Evolutionary conservation across 2,329 filamentous ascomycete genomes (phyloP), one percentile per base, ranked within the genome.

Genomic region (Colletotrichum tofieldiae): DNA sequence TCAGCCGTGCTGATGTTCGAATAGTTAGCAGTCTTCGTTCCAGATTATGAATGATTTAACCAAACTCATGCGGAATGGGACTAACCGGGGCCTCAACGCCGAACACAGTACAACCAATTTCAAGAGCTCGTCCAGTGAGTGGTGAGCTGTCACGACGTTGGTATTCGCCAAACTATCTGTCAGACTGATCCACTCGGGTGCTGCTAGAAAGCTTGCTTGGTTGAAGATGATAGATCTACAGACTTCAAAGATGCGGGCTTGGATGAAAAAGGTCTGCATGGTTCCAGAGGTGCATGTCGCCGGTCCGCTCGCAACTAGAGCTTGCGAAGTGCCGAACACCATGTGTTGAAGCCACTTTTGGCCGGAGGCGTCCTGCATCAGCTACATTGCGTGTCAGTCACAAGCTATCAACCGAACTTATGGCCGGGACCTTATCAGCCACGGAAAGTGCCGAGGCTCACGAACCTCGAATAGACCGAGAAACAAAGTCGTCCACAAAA

Each of bases 381-480:
- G 76, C 81, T 82, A 12, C 7, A 8, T 23, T 18, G 18, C 20
- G 29, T 35, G 61, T 73, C 16, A 73, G 67, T 12, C n/a, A 0
- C 26, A 1, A 52, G 29, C 18, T 14, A 32, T 16, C 9, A 12
- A 5, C 41, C 16, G 12, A 32, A 20, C 6, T 29, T 23, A 18
- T 4, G 20, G 9, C 14, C 4, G 11, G 20, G n/a, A 39, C 20
- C 52, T n/a, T 2, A 16, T 43, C 0, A 14, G 3, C 3, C n/a
- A 16, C 8, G 5, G 23, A 18, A 5, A 16, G 35, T 37, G 3
- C 9, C 5, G 5, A 9, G 7, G 5, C 8, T 6, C 0, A 65
- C 71, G 26, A 7, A 82, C 81, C 74, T 83, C 81, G 11, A 82
- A 82, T 0, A 82, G 58, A 0, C 81, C 81, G 0, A 82, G 70